These are phyloP conservation scores for Alternaria infectoria DNA, from an alignment of 2,329 filamentous ascomycete species.

Conservation along the genomic window DNA sequence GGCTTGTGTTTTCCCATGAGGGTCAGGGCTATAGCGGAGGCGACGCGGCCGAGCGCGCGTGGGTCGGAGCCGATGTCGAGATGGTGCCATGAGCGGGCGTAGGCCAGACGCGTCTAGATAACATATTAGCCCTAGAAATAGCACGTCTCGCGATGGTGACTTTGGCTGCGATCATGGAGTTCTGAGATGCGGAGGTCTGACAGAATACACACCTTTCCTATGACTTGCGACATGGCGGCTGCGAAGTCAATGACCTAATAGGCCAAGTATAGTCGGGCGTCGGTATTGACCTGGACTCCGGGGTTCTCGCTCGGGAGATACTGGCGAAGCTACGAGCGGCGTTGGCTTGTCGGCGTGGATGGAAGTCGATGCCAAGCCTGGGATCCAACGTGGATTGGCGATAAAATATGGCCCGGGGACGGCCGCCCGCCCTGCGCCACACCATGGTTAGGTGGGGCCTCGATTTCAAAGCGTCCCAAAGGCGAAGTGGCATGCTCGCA, in stretches of 20 bases:
- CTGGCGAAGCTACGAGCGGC: neutral
- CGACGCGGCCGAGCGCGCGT: conserved; percentile 87
- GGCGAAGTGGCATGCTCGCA: conserved; percentile 16
- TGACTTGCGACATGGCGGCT: conserved; percentile 74
- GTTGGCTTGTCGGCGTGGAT: conserved; percentile 14
- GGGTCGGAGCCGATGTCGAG: conserved; percentile 71
- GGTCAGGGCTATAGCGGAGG: conserved; percentile 81
- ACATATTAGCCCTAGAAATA: conserved; percentile 13
- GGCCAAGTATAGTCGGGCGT: neutral
- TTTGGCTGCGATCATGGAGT: neutral
- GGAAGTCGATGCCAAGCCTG: conserved; percentile 22
- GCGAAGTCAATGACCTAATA: conserved; percentile 30
- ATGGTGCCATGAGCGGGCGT: conserved; percentile 95
- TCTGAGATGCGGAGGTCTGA: conserved; percentile 28
- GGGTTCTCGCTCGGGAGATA: conserved; percentile 1
- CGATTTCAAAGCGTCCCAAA: conserved; percentile 43
- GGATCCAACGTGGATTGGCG: conserved; percentile 10
- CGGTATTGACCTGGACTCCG: neutral
- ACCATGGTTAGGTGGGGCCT: conserved; percentile 3
- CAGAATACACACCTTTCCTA: conserved; percentile 69
- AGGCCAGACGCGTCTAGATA: conserved; percentile 86
- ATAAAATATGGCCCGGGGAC: conserved; percentile 5
- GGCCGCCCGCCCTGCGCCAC: neutral
- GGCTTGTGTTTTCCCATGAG: conserved; percentile 99
- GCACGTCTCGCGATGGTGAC: neutral